Evolutionary conservation across 2,329 filamentous ascomycete genomes (phyloP).

Genomic region (Clonostachys rhizophaga): DNA sequence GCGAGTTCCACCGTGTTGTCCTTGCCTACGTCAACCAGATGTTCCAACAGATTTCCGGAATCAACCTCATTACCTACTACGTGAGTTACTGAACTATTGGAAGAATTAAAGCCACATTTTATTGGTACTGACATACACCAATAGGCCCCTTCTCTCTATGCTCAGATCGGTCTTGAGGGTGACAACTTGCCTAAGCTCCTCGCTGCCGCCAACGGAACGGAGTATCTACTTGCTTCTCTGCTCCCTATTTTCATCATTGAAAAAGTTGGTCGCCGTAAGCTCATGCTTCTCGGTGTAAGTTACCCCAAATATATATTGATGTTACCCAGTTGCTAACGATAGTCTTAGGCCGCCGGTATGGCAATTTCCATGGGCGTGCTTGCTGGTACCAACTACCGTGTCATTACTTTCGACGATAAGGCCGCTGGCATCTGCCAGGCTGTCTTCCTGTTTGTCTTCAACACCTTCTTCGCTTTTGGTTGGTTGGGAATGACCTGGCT

Average conservation of each 20-base stretch:
- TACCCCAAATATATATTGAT: too few species aligned
- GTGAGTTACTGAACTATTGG: constrained; percentile 26
- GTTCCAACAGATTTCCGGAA: constrained; percentile 17
- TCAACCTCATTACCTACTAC: constrained; percentile 29
- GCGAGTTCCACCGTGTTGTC: constrained; percentile 30
- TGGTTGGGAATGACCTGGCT: constrained; percentile 60
- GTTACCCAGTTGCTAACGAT: too few species aligned
- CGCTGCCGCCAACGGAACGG: constrained; percentile 46
- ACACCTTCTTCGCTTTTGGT: constrained; percentile 49
- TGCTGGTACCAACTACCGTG: constrained; percentile 20
- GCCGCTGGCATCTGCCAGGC: constrained; percentile 22
- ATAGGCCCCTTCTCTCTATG: too few species aligned
- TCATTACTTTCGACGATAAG: constrained; percentile 17
- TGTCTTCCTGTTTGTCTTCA: constrained; percentile 57
- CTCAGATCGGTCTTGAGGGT: too few species aligned
- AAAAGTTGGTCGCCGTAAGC: constrained; percentile 50
- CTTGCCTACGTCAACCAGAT: constrained; percentile 15
- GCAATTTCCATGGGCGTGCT: constrained; percentile 57
- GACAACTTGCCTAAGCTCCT: constrained; percentile 8
- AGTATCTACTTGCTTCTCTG: constrained; percentile 31
- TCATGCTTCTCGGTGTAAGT: constrained; percentile 56
- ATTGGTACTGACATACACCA: too few species aligned
- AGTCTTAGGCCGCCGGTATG: constrained; percentile 46
- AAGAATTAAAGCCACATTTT: too few species aligned
- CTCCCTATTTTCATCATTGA: constrained; percentile 35